A percentile compares a stretch with the other conserved stretches of the same genome.
Evolutionary conservation across 164 flowering plant genomes (phyloP).

Genomic region (Umbilicus rupestris): DNA sequence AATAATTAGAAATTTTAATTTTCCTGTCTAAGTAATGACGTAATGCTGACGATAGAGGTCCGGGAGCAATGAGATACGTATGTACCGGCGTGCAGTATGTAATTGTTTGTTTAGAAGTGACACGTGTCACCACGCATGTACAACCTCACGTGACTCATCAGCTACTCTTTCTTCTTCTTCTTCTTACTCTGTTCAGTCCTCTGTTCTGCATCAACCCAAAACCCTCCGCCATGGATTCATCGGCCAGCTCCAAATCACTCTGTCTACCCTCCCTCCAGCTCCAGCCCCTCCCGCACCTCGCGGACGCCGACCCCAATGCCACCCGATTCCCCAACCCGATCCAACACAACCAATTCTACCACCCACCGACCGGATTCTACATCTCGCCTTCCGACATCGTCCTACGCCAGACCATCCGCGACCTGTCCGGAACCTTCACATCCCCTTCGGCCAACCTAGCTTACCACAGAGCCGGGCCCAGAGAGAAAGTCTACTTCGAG

Average conservation of each 20-base stretch:
- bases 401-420: constrained; percentile 34
- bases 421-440: constrained; percentile 20
- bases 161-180: background rate
- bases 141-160: background rate
- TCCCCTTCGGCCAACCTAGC: constrained; percentile 18
- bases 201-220: background rate
- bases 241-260: background rate
- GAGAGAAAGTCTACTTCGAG: constrained; percentile 40
- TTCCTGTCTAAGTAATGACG: too few species aligned
- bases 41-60: too few species aligned
- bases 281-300: constrained; percentile 40
- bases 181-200: background rate
- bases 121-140: constrained; percentile 2
- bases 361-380: constrained; percentile 40
- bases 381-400: constrained; percentile 30
- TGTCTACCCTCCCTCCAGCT: constrained; percentile 14
- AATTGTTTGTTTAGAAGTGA: background rate
- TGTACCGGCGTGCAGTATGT: too few species aligned
- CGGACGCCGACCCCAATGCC: constrained; percentile 35
- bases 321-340: constrained; percentile 38
- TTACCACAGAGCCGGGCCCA: constrained; percentile 75
- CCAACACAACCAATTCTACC: constrained; percentile 41
- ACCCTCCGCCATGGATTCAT: background rate
- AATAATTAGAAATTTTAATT: too few species aligned
- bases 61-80: too few species aligned